Conservation (phyloP, 2,329 filamentous ascomycete genomes). For the Neofusicoccum parvum region DNA sequence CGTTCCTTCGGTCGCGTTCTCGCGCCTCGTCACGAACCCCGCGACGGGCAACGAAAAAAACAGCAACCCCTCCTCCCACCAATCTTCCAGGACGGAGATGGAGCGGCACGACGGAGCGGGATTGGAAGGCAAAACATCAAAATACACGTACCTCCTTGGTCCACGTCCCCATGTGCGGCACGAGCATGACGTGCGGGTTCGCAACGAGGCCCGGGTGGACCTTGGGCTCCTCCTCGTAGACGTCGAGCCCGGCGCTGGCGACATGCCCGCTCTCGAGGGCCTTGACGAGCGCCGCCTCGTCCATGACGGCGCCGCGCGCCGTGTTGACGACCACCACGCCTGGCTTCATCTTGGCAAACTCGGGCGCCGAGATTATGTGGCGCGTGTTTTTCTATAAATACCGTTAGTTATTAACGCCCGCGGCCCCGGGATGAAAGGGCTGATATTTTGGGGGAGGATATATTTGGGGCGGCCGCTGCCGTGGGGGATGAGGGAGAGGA, state of each 20-base stretch:
- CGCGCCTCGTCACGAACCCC: not conserved
- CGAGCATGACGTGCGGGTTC: constrained; percentile 71
- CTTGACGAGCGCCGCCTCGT: constrained; percentile 76
- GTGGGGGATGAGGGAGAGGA: not conserved
- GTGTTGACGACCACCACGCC: constrained; percentile 81
- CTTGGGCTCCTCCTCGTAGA: constrained; percentile 79
- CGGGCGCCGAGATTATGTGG: constrained; percentile 71
- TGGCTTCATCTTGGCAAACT: constrained; percentile 77
- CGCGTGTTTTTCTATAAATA: constrained; percentile 62
- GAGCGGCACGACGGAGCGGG: not conserved
- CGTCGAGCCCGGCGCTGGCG: constrained; percentile 72
- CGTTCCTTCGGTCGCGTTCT: not conserved
- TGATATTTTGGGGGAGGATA: constrained; percentile 1
- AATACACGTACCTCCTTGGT: constrained; percentile 60
- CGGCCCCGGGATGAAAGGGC: no score
- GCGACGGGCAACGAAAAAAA: not conserved
- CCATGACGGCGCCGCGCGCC: constrained; percentile 78
- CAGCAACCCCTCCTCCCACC: no score
- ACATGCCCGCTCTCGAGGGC: constrained; percentile 73
- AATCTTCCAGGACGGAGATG: not conserved
- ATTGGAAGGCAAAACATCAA: not conserved
- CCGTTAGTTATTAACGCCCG: not conserved
- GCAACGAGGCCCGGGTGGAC: constrained; percentile 71
- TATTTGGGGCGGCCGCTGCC: not conserved
- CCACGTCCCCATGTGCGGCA: constrained; percentile 87